These are phyloP conservation scores for Tubosaeta sp. DNA, from an alignment of 768 basidiomycete species.

Conservation along the genomic window DNA sequence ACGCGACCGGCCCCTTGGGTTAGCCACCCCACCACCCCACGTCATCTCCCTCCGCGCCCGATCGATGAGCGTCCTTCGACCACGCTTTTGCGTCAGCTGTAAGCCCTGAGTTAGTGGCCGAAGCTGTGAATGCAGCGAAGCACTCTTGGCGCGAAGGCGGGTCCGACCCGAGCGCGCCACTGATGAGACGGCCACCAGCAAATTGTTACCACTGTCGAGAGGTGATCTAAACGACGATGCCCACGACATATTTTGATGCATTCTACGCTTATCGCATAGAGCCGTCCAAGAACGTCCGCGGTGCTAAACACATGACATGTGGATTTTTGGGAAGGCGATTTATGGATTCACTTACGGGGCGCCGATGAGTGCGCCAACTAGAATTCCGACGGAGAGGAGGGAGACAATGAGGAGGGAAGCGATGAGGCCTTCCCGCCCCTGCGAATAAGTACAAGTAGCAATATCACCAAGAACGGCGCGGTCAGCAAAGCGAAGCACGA, in stretches of 20 bases:
- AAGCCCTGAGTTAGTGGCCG: conserved; percentile 46
- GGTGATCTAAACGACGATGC: conserved; percentile 57
- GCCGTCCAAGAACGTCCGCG: conserved; percentile 62
- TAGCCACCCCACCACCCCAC: conserved; percentile 55
- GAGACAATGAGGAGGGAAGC: no score
- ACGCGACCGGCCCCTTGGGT: conserved; percentile 48
- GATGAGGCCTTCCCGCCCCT: conserved; percentile 61
- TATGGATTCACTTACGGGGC: conserved; percentile 45
- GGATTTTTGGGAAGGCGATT: background rate
- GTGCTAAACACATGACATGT: conserved; percentile 31
- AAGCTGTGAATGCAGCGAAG: conserved; percentile 45
- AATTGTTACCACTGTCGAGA: conserved; percentile 61
- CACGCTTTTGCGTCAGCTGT: conserved; percentile 61
- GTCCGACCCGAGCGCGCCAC: conserved; percentile 51
- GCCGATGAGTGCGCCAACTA: conserved; percentile 57
- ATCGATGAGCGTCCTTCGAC: conserved; percentile 63
- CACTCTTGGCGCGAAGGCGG: conserved; percentile 50
- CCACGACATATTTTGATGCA: conserved; percentile 52
- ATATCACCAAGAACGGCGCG: conserved; percentile 39
- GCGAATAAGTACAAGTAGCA: conserved; percentile 48
- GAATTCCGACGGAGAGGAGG: conserved; percentile 67
- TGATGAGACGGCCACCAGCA: conserved; percentile 59
- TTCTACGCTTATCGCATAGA: conserved; percentile 61
- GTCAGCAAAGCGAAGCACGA: conserved; percentile 56
- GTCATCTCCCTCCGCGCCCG: conserved; percentile 16